Base-by-base conservation (phyloP, 345 rosid species). In the Murraya paniculata region DNA sequence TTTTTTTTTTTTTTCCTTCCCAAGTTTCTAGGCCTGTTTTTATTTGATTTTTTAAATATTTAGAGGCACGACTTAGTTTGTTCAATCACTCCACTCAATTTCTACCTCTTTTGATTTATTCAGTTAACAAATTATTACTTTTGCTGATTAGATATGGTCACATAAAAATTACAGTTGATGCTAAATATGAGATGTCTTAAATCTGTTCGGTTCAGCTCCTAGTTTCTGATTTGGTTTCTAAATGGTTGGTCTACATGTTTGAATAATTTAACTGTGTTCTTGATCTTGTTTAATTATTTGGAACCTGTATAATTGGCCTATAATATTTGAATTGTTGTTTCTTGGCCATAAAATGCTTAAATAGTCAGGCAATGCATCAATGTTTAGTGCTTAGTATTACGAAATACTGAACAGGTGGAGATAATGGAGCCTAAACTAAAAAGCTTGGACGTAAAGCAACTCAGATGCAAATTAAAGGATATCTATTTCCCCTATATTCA, bases 401-500 rank as follows among this genome's bases (percentile, higher is more conserved):
- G 58, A 27, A 68, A 48, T 62, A 24, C 67, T 85, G 80, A 74
- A 41, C 83, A 91, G 96, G 94, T 93, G 61, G 91, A 85, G 80
- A 90, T 93, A 79, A 84, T 80, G 36, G 87, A 85, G 78, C 89
- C 88, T 41, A 85, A 80, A 76, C 70, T 74, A n/a, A 86, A 80
- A 79, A 68, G 67, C 48, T 57, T 84, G 53, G 86, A 88, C 60
- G 16, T 71, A 77, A 77, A 35, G 74, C 87, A 88, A 77, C 91
- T 91, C 77, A 83, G 75, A 76, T 91, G 94, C 87, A 90, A 73
- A 83, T 87, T 93, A 75, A 93, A 91, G 91, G 97, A 93, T 84
- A 89, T 91, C 58, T 93, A 93, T 79, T 93, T 93, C 78, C 94
- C 97, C 14, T 93, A 90, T 76, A 86, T 93, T 82, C 95, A 93